These are phyloP conservation scores for Colletotrichum neosansevieriae DNA, from an alignment of 2,329 filamentous ascomycete genomes.

Conservation along the genomic window DNA sequence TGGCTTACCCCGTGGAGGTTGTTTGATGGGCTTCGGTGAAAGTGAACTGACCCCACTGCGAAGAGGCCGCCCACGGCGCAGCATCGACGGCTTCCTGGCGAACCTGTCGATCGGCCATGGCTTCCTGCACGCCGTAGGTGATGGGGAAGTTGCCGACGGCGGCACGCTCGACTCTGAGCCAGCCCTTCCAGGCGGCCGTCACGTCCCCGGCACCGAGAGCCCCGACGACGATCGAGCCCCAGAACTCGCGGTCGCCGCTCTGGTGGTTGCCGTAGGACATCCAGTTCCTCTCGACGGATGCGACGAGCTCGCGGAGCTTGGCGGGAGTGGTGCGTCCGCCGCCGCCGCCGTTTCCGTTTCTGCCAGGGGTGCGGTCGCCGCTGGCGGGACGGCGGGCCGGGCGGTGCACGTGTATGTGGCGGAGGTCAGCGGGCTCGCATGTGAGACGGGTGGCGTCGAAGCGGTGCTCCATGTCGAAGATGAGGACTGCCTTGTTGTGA, in stretches of 20 bases:
- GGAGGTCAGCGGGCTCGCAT: conserved; percentile 54
- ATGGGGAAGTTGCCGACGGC: conserved; percentile 54
- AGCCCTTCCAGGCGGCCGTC: conserved; percentile 60
- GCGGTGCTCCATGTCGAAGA: conserved; percentile 67
- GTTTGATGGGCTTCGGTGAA: conserved; percentile 22
- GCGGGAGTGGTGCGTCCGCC: conserved; percentile 39
- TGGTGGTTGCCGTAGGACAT: conserved; percentile 63
- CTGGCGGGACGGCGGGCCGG: conserved; percentile 48
- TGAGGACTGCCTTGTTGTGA: conserved; percentile 60
- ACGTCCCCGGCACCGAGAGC: conserved; percentile 50
- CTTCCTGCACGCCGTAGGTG: conserved; percentile 59
- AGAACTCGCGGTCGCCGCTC: conserved; percentile 63
- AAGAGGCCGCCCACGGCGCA: conserved; percentile 60
- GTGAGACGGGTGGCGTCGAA: conserved; percentile 66
- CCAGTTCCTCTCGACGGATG: conserved; percentile 54
- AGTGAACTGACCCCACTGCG: conserved; percentile 62
- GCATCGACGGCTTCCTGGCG: conserved; percentile 56
- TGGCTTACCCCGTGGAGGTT: background rate
- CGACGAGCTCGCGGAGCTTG: conserved; percentile 51
- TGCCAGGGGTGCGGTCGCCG: too few relatives aligned
- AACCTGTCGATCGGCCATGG: conserved; percentile 54
- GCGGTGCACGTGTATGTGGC: conserved; percentile 64
- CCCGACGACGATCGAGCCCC: conserved; percentile 69
- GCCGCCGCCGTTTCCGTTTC: conserved; percentile 29
- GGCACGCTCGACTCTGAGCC: conserved; percentile 63